Conservation (phyloP, 345 rosid genomes). For the Kandelia obovata region DNA sequence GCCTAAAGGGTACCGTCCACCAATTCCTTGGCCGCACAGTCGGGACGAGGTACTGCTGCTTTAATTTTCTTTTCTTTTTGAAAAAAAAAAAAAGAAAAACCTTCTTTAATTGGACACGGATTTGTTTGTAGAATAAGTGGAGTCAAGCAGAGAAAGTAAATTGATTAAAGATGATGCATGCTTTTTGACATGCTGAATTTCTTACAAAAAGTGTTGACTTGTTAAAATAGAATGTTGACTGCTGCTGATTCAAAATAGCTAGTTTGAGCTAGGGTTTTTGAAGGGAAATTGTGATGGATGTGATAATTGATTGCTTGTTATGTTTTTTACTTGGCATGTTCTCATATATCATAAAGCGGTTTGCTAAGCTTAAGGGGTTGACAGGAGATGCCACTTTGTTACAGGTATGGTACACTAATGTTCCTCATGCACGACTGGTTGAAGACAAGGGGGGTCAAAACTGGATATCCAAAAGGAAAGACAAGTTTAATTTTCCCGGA, state of each 20-base stretch:
- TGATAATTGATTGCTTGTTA: no score
- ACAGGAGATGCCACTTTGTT: slow-evolving; percentile 17
- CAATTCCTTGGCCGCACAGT: slow-evolving; percentile 91
- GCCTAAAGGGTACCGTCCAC: slow-evolving; percentile 65
- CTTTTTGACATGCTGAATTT: no score
- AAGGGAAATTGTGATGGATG: no score
- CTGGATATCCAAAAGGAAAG: slow-evolving; percentile 70
- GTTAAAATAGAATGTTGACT: no score
- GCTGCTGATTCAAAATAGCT: no score
- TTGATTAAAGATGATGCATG: no score
- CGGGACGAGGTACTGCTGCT: slow-evolving; percentile 70
- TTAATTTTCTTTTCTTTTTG: slow-evolving; percentile 2
- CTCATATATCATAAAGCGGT: background rate
- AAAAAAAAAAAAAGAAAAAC: no score
- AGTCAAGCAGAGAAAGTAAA: no score
- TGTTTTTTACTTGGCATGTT: background rate
- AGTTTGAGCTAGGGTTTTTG: no score
- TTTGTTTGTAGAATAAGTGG: no score
- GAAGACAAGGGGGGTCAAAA: slow-evolving; percentile 98
- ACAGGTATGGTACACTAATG: slow-evolving; percentile 86
- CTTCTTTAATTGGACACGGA: no score
- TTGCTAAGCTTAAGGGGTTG: background rate
- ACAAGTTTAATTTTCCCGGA: slow-evolving; percentile 92
- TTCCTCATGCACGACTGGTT: slow-evolving; percentile 79
- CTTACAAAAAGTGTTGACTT: no score